Base-by-base conservation (phyloP, 2,329 filamentous ascomycete genomes). In the Penicillium brevicompactum region DNA sequence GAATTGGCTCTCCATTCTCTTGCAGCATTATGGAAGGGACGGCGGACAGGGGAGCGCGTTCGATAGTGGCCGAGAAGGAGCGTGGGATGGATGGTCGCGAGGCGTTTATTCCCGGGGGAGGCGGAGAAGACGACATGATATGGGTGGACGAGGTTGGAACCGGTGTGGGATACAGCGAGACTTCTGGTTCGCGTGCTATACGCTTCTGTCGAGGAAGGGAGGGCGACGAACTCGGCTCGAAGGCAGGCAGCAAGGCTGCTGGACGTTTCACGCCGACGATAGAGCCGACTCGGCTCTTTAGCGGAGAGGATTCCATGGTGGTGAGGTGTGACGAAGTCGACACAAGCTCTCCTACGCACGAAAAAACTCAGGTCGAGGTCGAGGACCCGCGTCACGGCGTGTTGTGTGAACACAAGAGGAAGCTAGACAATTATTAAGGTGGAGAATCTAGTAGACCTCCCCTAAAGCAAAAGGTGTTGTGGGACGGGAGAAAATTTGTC, bases 61-160 rank as follows among this genome's bases (percentile, higher is more conserved):
- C 92, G 3, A 90, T 89, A 38, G 57, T 56, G 32, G 64, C 62
- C 24, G 87, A 88, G 64, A 84, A 80, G 53, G 84, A 83, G 67
- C 88, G 86, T 64, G 83, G 79, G 38, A 87, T 74, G 22, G 83
- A 80, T 69, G 84, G 75, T 70, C 77, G 79, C 64, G 80, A 66
- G 71, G 70, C 46, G 54, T 68, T 59, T 72, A 77, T 66, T 74
- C 76, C 82, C 55, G 89, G 87, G 46, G 92, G 47, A 10, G 46
- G 51, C n/a, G 52, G 92, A 53, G 92, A 96, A 46, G 91, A 95
- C 37, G 90, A 91, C 63, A 96, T 80, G 66, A 97, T 91, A 67
- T 90, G 91, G 44, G 93, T 96, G 63, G 91, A 96, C 3, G 94
- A 97, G 4, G 93, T 97, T 18, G 93, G 92, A 58, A 96, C 84